Base-by-base conservation (phyloP, 306 rosid species). In the Argentina anserina region DNA sequence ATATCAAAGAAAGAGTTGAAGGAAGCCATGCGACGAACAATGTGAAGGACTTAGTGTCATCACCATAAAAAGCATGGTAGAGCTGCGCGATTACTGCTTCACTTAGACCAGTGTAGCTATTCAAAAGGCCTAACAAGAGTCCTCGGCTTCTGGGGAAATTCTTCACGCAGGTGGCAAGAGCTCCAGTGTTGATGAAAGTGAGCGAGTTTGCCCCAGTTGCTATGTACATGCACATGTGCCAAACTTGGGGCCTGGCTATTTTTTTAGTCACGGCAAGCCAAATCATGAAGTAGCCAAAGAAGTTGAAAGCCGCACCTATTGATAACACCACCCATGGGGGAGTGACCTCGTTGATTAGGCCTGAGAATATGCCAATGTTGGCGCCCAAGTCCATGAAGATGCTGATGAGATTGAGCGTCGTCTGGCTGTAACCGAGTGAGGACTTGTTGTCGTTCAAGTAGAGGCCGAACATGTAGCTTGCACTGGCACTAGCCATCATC, bases 321-420 rank as follows among this genome's bases (percentile, higher is more conserved):
- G 74, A 18, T 29, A 74, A 23, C 14, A 75, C 83, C 2, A 53
- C 61, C 79, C 79, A 69, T 4, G 76, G 76, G 5, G 83, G 73
- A 3, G 72, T 62, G 28, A 80, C 18, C 60, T 80, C 79, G 34
- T 74, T 75, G 67, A 80, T 50, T 1, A 74, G 73, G 18, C 72
- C 73, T 3, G 75, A 59, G n/a, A 60, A 9, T 37, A 79, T 11
- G 18, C 79, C 79, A 1, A 79, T 14, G 75, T 73, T 69, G 40
- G 71, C 75, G 0, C 75, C 82, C 23, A 79, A 29, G 76, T 80
- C 83, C 62, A 75, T 80, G 77, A 62, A 80, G 76, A 80, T 75
- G 45, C 76, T 43, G 53, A 80, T 18, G 9, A 70, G 25, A 15
- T 75, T 80, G 36, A 80, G 63, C 2, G 80, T 75, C n/a, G 77